Evolutionary conservation across 2,329 filamentous ascomycete species (phyloP).

Genomic region (Colletotrichum theobromicola): DNA sequence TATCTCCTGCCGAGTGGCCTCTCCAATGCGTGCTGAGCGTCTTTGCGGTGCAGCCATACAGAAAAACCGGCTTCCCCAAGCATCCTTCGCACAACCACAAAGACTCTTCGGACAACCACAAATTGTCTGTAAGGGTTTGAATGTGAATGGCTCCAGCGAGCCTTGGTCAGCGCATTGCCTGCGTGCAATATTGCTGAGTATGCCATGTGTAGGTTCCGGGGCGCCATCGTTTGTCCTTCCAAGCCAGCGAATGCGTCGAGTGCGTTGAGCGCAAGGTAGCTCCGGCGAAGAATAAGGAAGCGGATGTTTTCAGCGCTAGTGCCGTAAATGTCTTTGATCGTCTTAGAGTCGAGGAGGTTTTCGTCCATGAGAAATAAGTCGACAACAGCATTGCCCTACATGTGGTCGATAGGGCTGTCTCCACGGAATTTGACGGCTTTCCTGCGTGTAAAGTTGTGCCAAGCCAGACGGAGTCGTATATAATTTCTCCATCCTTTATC

Average conservation of each 20-base stretch:
- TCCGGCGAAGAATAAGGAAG: not conserved
- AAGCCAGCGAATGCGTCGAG: not conserved
- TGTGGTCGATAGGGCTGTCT: not conserved
- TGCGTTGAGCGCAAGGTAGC: not conserved
- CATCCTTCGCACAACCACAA: not conserved
- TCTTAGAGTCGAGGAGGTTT: accelerated
- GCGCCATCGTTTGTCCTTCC: no score
- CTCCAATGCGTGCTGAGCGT: not conserved
- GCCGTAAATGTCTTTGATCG: not conserved
- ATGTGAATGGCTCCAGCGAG: not conserved
- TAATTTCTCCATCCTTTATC: not conserved
- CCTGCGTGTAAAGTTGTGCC: not conserved
- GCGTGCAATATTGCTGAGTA: not conserved
- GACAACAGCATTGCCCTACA: not conserved
- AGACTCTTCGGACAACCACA: not conserved
- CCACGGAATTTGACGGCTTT: not conserved
- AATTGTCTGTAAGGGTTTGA: not conserved
- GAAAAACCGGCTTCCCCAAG: not conserved
- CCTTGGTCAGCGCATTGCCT: not conserved
- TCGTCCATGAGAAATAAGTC: not conserved
- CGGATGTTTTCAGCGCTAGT: not conserved
- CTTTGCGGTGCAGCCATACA: not conserved
- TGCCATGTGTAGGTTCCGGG: no score
- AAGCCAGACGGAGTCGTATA: not conserved
- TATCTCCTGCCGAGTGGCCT: not conserved